These are phyloP conservation scores for Aquilaria yunnanensis DNA, from an alignment of 345 rosid species.

Conservation along the genomic window DNA sequence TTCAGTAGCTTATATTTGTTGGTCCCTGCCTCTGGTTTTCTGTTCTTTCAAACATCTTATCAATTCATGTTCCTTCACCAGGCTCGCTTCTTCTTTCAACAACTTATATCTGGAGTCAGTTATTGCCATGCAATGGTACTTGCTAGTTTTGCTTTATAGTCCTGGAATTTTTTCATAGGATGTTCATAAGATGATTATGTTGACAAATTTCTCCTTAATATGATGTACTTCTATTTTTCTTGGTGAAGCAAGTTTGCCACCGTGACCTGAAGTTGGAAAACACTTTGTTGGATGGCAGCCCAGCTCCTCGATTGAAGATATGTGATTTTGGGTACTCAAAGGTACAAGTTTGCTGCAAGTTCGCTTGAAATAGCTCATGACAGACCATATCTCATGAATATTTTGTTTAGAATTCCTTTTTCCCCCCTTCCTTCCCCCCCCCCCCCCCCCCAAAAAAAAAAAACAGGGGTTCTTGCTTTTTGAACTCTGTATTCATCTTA, in stretches of 20 bases:
- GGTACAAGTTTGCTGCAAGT: constrained; percentile 32
- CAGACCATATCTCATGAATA: not conserved
- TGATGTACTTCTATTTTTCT: constrained; percentile 18
- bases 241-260: constrained; percentile 88
- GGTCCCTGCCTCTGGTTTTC: not conserved
- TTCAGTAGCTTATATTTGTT: not conserved
- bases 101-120: constrained; percentile 93
- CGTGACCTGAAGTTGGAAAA: constrained; percentile 91
- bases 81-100: constrained; percentile 99
- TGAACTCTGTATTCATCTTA: not conserved
- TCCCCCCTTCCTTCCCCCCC: too few species aligned
- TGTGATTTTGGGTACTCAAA: constrained; percentile 98
- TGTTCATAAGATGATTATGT: constrained; percentile 1
- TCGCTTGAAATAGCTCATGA: not conserved
- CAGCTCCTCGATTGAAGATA: constrained; percentile 87
- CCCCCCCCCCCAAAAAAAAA: too few species aligned
- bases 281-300: constrained; percentile 88
- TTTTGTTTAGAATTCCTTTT: not conserved
- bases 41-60: not conserved
- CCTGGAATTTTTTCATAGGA: constrained; percentile 7
- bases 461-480: not conserved
- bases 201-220: constrained; percentile 4
- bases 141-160: not conserved
- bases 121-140: constrained; percentile 93
- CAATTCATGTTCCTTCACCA: constrained; percentile 20